Conservation (phyloP, 768 basidiomycete species). For the Termitomyces sp. region DNA sequence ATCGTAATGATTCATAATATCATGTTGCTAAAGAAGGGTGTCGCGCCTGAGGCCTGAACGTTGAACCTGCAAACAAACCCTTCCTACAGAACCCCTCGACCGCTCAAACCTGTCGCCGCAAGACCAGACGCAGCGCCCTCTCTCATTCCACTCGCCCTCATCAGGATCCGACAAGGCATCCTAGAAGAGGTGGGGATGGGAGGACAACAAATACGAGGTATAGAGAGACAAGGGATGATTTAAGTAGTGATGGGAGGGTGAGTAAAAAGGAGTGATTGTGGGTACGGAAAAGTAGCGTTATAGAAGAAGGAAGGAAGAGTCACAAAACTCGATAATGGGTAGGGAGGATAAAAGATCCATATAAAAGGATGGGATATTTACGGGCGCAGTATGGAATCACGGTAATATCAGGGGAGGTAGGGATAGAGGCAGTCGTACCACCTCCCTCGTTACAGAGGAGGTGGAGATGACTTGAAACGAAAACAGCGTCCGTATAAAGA, state of each 20-base stretch:
- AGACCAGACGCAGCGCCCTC: slow-evolving; percentile 63
- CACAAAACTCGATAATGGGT: slow-evolving; percentile 17
- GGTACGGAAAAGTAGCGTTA: slow-evolving; percentile 3
- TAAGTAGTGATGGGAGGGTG: slow-evolving; percentile 16
- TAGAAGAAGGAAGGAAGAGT: slow-evolving; percentile 10
- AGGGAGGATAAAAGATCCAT: slow-evolving; percentile 9
- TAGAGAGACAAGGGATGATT: slow-evolving; percentile 2
- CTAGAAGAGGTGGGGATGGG: slow-evolving; percentile 55
- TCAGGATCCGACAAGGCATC: slow-evolving; percentile 23
- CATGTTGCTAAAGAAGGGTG: slow-evolving; percentile 2
- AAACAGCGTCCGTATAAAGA: slow-evolving; percentile 76
- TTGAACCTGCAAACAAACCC: not conserved
- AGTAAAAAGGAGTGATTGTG: slow-evolving; percentile 14
- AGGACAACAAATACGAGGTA: slow-evolving; percentile 56
- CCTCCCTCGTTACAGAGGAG: slow-evolving; percentile 10
- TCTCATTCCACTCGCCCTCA: slow-evolving; percentile 63
- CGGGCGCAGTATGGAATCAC: slow-evolving; percentile 27
- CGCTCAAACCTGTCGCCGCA: slow-evolving; percentile 16
- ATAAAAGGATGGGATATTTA: slow-evolving; percentile 17
- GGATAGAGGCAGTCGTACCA: slow-evolving; percentile 19
- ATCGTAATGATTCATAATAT: slow-evolving; percentile 13
- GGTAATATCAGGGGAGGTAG: slow-evolving; percentile 18
- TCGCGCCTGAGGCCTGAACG: too few relatives aligned
- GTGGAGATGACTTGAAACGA: slow-evolving; percentile 44
- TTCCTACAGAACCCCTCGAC: slow-evolving; percentile 11